Base-by-base conservation (phyloP, 2,329 filamentous ascomycete species). In the Colletotrichum abscissum region DNA sequence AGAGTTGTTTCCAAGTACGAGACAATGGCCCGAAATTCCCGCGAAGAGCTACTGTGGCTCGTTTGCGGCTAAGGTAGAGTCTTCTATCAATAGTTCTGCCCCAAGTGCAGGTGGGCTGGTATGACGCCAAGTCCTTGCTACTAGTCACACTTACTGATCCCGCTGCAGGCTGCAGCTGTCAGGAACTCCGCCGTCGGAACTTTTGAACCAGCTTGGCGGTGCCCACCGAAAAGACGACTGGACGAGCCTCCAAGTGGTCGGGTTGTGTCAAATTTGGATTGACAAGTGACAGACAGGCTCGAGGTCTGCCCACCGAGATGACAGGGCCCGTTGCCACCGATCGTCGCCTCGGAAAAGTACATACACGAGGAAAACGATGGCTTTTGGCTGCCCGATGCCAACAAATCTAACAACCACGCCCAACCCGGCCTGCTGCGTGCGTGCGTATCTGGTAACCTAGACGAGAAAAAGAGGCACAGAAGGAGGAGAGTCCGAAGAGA, bases 231-330 rank as follows among this genome's bases (percentile, higher is more conserved):
- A 35, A 63, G 30, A 19, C 28, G 24, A n/a, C 42, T 28, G 26
- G 55, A 12, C 33, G 11, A 35, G 33, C 33, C 33, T 35, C 33
- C 33, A 30, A 49, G 19, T 28, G 33, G 66, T 60, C 46, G 26
- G 70, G 60, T 49, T 49, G 42, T 52, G 66, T 54, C 55, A 56
- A 65, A 49, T 46, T 60, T 19, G 66, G 33, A 55, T 46, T 59
- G 58, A 63, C 65, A 72, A 69, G 63, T 73, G 66, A 69, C 66
- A 69, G 66, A 69, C 66, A 69, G 69, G 70, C 66, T 60, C 55
- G 33, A 28, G 63, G 64, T 56, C 58, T 14, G 58, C 54, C 42
- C 57, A 28, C 60, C 5, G 22, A 33, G 28, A 2, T 54, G 57
- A 54, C 24, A 35, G 68, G 68, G 59, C 8, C 24, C 42, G 54